These are phyloP conservation scores for Termitomyces sp. DNA, from an alignment of 768 basidiomycete genomes.

Conservation along the genomic window DNA sequence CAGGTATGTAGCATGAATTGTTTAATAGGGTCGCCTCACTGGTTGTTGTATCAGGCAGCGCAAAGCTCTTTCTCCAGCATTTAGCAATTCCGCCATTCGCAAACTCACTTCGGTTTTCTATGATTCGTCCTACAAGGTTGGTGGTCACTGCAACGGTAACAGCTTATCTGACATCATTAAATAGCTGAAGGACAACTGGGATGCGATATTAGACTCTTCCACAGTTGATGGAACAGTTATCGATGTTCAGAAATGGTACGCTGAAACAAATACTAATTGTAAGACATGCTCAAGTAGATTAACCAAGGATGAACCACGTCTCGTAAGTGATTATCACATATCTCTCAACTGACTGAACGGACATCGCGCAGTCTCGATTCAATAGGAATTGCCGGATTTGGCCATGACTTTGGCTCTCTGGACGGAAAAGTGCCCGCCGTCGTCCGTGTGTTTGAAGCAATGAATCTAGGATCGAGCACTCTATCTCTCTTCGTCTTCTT, in stretches of 20 bases:
- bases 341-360: neutral
- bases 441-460: slow-evolving; percentile 30
- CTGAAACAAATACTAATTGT: slow-evolving; percentile 25
- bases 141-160: neutral
- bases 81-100: slow-evolving; percentile 46
- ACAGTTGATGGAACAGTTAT: slow-evolving; percentile 36
- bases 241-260: slow-evolving; percentile 43
- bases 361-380: slow-evolving; percentile 41
- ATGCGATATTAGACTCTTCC: slow-evolving; percentile 14
- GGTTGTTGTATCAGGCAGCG: slow-evolving; percentile 30
- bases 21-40: too few species aligned
- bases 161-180: neutral
- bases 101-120: slow-evolving; percentile 41
- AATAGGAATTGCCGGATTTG: slow-evolving; percentile 55
- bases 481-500: slow-evolving; percentile 28
- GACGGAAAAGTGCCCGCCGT: slow-evolving; percentile 40
- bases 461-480: slow-evolving; percentile 22
- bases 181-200: slow-evolving; percentile 26
- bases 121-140: slow-evolving; percentile 46
- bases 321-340: slow-evolving; percentile 24
- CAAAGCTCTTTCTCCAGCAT: slow-evolving; percentile 45
- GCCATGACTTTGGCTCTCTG: slow-evolving; percentile 49
- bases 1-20: slow-evolving; percentile 22
- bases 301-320: slow-evolving; percentile 37
- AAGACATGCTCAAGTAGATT: slow-evolving; percentile 20